phyloP scores from a whole-genome alignment of 2,329 filamentous ascomycete species.

The Aquanectria penicillioides region DNA sequence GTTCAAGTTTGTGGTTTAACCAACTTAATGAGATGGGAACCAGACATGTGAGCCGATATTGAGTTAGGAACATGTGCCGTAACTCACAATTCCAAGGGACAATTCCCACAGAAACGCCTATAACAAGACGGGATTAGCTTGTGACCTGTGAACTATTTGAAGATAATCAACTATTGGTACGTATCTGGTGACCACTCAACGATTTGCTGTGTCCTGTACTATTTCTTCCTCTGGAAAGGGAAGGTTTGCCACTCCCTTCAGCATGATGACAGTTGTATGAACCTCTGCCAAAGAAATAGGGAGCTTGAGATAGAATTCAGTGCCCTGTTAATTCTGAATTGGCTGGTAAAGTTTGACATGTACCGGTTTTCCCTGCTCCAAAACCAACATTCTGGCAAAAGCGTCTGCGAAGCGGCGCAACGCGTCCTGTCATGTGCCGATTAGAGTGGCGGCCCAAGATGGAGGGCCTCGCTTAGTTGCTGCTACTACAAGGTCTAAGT shows the following conservation, averaged over 20 bases:
- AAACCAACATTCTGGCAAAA: constrained; percentile 18
- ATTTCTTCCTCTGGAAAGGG: constrained; percentile 17
- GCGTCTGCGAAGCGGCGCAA: constrained; percentile 33
- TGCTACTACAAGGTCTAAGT: constrained; percentile 61
- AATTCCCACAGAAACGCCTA: constrained; percentile 17
- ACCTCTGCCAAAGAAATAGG: neutral
- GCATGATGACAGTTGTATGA: neutral
- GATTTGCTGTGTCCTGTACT: constrained; percentile 9
- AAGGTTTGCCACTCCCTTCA: constrained; percentile 2
- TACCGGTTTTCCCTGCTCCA: constrained; percentile 21
- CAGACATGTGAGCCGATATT: neutral
- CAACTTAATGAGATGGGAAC: constrained; percentile 7
- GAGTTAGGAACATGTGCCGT: neutral
- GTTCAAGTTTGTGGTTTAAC: neutral
- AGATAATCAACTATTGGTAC: constrained; percentile 13
- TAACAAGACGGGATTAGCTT: neutral
- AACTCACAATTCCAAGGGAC: constrained; percentile 20
- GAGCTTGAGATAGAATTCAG: constrained; percentile 5
- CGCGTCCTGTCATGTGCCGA: constrained; percentile 43
- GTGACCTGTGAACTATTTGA: neutral
- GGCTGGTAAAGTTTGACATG: neutral
- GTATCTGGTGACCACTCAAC: constrained; percentile 10
- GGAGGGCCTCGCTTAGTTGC: constrained; percentile 59
- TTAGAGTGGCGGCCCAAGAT: constrained; percentile 52
- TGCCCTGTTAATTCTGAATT: neutral